Conservation (phyloP, 768 basidiomycete species). For the Postia placenta region DNA sequence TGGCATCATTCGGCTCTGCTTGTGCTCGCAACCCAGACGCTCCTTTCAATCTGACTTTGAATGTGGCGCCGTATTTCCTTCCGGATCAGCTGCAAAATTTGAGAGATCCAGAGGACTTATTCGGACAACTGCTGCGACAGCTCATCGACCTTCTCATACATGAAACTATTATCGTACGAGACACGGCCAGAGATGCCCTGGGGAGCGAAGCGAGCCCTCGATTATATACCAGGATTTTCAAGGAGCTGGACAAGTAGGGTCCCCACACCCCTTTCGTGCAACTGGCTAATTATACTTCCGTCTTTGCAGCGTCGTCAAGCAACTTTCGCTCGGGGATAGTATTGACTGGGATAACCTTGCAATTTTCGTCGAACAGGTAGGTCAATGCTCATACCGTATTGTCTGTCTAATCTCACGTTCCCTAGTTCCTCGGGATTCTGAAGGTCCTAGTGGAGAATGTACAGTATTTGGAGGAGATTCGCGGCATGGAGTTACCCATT, state of each 20-base stretch:
- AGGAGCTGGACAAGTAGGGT: conserved; percentile 68
- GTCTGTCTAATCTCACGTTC: neutral
- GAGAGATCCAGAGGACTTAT: conserved; percentile 48
- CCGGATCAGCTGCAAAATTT: conserved; percentile 70
- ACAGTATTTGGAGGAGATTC: conserved; percentile 48
- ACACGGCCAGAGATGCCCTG: conserved; percentile 74
- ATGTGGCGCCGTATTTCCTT: conserved; percentile 52
- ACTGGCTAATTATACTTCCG: neutral
- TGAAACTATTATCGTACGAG: conserved; percentile 63
- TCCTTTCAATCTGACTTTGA: conserved; percentile 39
- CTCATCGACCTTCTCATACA: conserved; percentile 64
- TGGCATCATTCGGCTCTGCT: conserved; percentile 67
- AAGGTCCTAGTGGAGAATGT: conserved; percentile 75
- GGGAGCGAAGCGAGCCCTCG: conserved; percentile 72
- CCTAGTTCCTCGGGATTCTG: conserved; percentile 67
- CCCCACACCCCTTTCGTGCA: neutral
- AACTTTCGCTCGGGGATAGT: conserved; percentile 42
- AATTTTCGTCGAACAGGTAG: conserved; percentile 71
- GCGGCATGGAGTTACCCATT: conserved; percentile 57
- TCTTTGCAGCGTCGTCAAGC: conserved; percentile 42
- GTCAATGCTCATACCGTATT: neutral
- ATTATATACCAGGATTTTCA: conserved; percentile 61
- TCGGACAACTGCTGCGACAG: conserved; percentile 60
- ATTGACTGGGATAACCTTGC: conserved; percentile 38
- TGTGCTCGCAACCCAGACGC: conserved; percentile 52